Evolutionary conservation across 2,329 filamentous ascomycete species (phyloP).

Genomic region (Sporothrix humicola): DNA sequence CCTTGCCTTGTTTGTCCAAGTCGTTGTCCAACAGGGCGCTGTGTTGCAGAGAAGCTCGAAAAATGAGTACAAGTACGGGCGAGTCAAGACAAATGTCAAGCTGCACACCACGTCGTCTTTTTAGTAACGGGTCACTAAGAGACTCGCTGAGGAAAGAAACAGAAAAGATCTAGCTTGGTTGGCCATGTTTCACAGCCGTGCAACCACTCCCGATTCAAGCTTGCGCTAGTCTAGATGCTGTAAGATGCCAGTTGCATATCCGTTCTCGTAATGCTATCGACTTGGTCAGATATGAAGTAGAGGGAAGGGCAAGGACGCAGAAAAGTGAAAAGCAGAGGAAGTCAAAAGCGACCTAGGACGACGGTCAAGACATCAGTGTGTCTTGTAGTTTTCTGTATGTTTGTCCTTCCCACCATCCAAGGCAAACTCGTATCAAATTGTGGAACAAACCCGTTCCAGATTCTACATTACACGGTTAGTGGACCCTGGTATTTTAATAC

Average conservation of each 20-base stretch:
- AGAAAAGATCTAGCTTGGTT: too few species aligned
- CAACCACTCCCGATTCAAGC: not conserved
- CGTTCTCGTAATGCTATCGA: not conserved
- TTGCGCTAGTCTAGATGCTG: too few species aligned
- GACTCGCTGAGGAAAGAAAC: not conserved
- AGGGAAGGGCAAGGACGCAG: not conserved
- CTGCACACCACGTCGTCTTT: not conserved
- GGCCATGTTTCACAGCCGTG: not conserved
- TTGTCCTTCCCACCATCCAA: not conserved
- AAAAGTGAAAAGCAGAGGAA: too few species aligned
- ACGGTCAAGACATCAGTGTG: not conserved
- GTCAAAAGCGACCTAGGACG: not conserved
- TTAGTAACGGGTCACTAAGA: too few species aligned
- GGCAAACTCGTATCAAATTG: not conserved
- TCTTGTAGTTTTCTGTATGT: not conserved
- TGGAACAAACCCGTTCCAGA: not conserved
- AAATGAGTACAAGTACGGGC: not conserved
- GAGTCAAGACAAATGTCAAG: conserved; percentile 7
- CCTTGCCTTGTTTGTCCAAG: conserved; percentile 1
- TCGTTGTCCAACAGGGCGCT: not conserved
- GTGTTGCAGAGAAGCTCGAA: not conserved
- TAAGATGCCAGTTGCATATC: not conserved
- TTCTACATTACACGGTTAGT: not conserved
- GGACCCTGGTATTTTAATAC: not conserved
- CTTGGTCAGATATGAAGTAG: not conserved